Evolutionary conservation across 1,284 basidiomycete species (phyloP), one percentile per base, ranked within the genome.

Genomic region (Rhodotorula sp.): DNA sequence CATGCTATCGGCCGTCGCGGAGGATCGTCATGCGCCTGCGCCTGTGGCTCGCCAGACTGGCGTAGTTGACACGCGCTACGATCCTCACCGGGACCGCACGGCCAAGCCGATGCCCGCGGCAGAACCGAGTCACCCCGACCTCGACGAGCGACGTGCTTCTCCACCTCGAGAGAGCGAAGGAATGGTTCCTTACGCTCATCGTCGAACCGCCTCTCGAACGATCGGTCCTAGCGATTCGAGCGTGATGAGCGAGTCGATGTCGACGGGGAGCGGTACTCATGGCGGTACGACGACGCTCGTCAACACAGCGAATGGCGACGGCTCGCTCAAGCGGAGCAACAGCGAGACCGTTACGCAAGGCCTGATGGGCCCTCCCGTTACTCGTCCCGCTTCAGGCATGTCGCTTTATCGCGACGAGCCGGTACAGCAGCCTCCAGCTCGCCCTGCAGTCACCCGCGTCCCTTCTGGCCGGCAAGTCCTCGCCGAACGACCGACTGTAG

Each of bases 391-490:
- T 10, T 65, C 60, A 30, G 62, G 61, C 48, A 69, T 66, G 49
- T 51, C 62, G n/a, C n/a, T 67, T 17, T 69, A 74, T 58, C 69
- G 67, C 44, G 69, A 71, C 42, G 67, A 69, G 12, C 60, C 48
- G 12, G n/a, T 44, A n/a, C 55, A 56, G 46, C 44, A 46, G 42
- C 62, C 24, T 49, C 26, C 42, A 44, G 10, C 26, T 12, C 62
- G 48, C 1, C 37, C 51, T 24, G 17, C 24, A 5, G 54, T 60
- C 54, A n/a, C 66, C 24, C 62, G 58, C 22, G 17, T 64, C 30
- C 56, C 48, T 20, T 56, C 60, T 10, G 59, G 30, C 6, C 53
- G 60, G 48, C 51, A 56, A 51, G 26, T 49, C 29, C 62, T 55
- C 22, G n/a, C 44, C 6, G 20, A 24, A 17, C 55, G 24, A 42